Conservation (phyloP, 768 basidiomycete species). For the Leccinum longicurvipes region DNA sequence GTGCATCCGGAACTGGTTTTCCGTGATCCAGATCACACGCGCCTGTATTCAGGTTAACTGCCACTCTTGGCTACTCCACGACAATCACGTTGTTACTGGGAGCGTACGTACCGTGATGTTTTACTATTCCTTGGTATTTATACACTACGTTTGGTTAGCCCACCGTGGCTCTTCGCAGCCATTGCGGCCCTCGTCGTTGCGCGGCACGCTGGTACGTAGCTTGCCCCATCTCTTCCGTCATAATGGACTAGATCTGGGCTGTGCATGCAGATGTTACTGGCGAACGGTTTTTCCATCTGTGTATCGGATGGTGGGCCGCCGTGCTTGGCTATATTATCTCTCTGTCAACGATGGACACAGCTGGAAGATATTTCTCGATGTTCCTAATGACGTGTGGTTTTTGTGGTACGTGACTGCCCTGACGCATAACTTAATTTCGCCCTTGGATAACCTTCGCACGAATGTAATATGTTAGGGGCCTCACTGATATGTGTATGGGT, state of each 20-base stretch:
- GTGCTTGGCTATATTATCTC: background rate
- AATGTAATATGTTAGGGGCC: background rate
- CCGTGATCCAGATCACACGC: background rate
- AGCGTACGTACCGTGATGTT: constrained; percentile 40
- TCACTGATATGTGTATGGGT: background rate
- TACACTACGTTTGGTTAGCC: constrained; percentile 33
- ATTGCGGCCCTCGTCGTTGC: constrained; percentile 50
- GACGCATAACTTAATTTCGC: background rate
- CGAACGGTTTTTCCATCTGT: background rate
- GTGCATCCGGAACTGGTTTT: constrained; percentile 4
- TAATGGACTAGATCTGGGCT: background rate
- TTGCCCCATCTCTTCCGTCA: background rate
- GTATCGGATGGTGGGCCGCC: background rate
- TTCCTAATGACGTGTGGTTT: background rate
- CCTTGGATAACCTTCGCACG: background rate
- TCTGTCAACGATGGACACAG: background rate
- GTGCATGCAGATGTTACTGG: background rate
- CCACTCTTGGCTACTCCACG: constrained; percentile 62
- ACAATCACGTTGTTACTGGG: constrained; percentile 58
- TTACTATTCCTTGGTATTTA: background rate
- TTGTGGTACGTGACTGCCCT: background rate
- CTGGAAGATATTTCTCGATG: background rate
- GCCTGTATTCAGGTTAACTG: constrained; percentile 41
- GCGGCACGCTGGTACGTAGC: constrained; percentile 46
- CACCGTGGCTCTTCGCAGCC: constrained; percentile 58